phyloP scores from a whole-genome alignment of 192 early-diverging fungal species.

The Linnemannia exigua region DNA sequence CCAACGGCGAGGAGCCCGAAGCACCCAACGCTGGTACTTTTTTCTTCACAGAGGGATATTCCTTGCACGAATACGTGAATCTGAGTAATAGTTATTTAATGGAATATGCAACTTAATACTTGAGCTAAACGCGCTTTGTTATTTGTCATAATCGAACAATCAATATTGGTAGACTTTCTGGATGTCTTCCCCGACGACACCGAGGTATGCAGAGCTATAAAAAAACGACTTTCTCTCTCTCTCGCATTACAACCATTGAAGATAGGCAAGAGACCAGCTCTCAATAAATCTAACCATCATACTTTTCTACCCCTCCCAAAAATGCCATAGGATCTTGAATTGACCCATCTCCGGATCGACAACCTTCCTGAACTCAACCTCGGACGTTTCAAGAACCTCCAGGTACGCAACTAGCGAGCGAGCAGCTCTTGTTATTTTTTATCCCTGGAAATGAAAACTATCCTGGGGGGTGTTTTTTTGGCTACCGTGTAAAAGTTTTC shows the following conservation, averaged over 20 bases:
- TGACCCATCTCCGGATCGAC: conserved; percentile 74
- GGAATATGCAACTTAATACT: too few relatives aligned
- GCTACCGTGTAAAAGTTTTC: not conserved
- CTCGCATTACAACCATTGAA: not conserved
- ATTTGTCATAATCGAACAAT: not conserved
- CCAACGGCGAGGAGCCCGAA: conserved; percentile 38
- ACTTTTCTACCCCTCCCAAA: not conserved
- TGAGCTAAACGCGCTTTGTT: not conserved
- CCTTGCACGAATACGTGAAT: not conserved
- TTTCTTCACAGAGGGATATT: not conserved
- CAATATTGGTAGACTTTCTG: conserved; percentile 61
- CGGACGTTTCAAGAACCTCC: conserved; percentile 73
- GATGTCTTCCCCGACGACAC: conserved; percentile 66
- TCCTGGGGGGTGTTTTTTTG: not conserved
- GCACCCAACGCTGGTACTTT: conserved; percentile 16
- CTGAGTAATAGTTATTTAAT: not conserved
- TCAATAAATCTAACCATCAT: not conserved
- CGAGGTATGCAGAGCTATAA: conserved; percentile 33
- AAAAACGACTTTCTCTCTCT: too few relatives aligned
- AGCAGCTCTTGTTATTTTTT: too few relatives aligned
- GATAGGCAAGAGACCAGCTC: too few relatives aligned
- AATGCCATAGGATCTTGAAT: conserved; percentile 71
- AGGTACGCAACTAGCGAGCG: conserved; percentile 60
- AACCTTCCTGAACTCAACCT: conserved; percentile 67
- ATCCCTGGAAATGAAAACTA: not conserved